Percentiles rank a stretch among this genome's conserved stretches.
Conservation (phyloP, 2,329 filamentous ascomycete genomes). For the Catunica adiposa region DNA sequence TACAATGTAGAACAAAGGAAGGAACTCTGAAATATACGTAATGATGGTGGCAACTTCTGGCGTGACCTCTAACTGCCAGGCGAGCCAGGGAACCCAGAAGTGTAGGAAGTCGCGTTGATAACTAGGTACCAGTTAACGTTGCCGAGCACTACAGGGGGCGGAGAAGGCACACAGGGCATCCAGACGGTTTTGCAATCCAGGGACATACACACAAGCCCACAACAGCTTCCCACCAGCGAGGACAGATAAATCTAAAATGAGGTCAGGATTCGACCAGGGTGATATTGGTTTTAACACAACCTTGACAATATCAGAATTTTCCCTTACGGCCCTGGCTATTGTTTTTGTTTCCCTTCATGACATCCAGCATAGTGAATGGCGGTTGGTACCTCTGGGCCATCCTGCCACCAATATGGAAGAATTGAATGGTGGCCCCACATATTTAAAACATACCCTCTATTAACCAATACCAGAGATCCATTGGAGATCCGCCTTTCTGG, state of each 20-base stretch:
- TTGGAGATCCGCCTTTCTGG: background rate
- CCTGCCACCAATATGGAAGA: too few relatives aligned
- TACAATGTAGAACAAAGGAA: background rate
- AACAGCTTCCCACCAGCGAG: background rate
- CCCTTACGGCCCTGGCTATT: background rate
- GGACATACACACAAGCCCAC: background rate
- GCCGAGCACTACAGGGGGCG: background rate
- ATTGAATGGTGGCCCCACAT: too few relatives aligned
- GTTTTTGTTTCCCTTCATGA: too few relatives aligned
- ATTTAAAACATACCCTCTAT: too few relatives aligned
- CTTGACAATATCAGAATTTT: background rate
- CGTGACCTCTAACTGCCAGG: background rate
- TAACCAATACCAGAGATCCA: too few relatives aligned
- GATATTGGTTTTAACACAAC: background rate
- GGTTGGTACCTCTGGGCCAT: too few relatives aligned
- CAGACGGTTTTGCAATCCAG: background rate
- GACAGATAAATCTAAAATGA: background rate
- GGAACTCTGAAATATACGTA: background rate
- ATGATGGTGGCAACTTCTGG: background rate
- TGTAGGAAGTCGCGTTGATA: background rate
- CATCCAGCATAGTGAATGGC: too few relatives aligned
- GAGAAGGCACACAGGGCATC: background rate
- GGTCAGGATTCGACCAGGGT: background rate
- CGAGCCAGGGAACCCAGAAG: background rate
- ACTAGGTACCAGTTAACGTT: too few relatives aligned